Evolutionary conservation across 2,329 filamentous ascomycete species (phyloP).

Genomic region (Parastagonospora nodorum): DNA sequence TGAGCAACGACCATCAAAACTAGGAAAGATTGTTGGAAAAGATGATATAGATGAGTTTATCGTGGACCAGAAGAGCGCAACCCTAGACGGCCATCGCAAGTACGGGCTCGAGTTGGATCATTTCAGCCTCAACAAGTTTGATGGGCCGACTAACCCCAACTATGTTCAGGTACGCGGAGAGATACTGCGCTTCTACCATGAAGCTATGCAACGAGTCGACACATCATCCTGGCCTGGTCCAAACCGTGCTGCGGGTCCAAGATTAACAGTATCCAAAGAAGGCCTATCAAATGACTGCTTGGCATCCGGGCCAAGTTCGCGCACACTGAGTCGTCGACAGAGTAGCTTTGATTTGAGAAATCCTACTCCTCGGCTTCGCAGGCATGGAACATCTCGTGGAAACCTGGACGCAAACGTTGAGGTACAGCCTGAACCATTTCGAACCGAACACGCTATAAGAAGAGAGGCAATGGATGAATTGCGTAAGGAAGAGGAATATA

Average conservation of each 20-base stretch:
- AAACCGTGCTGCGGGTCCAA: neutral
- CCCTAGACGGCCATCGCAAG: neutral
- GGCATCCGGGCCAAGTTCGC: neutral
- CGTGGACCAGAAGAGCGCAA: neutral
- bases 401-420: neutral
- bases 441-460: neutral
- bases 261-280: neutral
- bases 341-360: neutral
- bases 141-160: neutral
- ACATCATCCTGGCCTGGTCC: neutral
- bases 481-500: neutral
- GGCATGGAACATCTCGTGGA: neutral
- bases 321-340: neutral
- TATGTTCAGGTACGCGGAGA: neutral
- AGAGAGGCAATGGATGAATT: neutral
- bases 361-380: neutral
- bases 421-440: neutral
- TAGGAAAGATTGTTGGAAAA: neutral
- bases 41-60: constrained; percentile 1
- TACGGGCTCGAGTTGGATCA: constrained; percentile 1
- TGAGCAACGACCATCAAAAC: neutral
- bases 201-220: neutral
- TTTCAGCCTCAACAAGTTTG: constrained; percentile 2
- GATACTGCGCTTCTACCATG: neutral
- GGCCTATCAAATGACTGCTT: neutral